Evolutionary conservation across 2,329 filamentous ascomycete genomes (phyloP), one percentile per base, ranked within the genome.

Genomic region (Aspergillus viridinutans): DNA sequence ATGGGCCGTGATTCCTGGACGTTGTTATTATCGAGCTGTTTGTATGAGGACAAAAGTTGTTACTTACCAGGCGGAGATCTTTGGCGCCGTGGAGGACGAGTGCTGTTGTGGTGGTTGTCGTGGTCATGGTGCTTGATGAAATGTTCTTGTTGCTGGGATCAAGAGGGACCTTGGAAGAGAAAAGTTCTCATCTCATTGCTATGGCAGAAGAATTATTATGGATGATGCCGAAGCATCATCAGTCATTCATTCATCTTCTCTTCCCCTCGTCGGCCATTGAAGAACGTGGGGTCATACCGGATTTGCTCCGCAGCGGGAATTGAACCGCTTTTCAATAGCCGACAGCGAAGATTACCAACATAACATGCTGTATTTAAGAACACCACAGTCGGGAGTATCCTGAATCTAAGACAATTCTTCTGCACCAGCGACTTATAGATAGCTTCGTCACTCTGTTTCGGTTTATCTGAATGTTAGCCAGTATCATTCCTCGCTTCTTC

Each of bases 51-150:
- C 21, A 21, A 38, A 28, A 20, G 28, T 35, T 20, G 28, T 23
- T n/a, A 61, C 76, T 62, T 76, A 85, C 84, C 52, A 85, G 76
- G 63, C 82, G 77, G 54, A 86, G 75, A 64, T 86, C 83, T 72
- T 84, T 84, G 28, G 82, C 79, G 53, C 82, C 84, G 64, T 86
- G 83, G 9, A 87, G 78, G 55, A 87, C 83, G n/a, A 79, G 72
- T 4, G 77, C 76, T 57, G 72, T 62, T 58, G 62, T 59, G 50
- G 62, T 57, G 57, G 68, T 52, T 65, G 62, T 59, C 49, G 62
- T 57, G 57, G 68, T 52, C 66, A 69, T 69, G 57, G 26, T 67
- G 58, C 21, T 51, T 26, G 42, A 50, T 38, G 14, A 32, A n/a
- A n/a, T 53, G 2, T 25, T 10, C 20, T 12, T 14, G 25, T 56